Evolutionary conservation across 352 stramenopile species (phyloP).

Genomic region (Phytophthora tubulina): DNA sequence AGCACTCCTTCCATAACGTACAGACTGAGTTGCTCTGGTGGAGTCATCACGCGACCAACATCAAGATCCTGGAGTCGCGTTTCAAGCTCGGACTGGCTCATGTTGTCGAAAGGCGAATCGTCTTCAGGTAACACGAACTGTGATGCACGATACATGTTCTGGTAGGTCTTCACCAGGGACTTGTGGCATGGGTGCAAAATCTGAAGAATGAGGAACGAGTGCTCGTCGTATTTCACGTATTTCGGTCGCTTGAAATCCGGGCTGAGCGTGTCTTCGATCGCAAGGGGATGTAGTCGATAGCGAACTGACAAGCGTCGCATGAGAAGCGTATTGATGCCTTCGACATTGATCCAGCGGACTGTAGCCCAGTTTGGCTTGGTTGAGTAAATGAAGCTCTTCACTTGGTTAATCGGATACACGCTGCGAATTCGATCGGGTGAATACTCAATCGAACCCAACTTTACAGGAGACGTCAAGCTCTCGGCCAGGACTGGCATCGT

Average conservation of each 20-base stretch:
- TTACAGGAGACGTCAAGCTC: constrained; percentile 23
- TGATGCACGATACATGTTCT: constrained; percentile 71
- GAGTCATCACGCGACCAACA: constrained; percentile 66
- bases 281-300: constrained; percentile 81
- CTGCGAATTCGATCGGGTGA: constrained; percentile 74
- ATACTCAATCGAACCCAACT: constrained; percentile 76
- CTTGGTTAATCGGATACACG: constrained; percentile 66
- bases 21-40: constrained; percentile 75
- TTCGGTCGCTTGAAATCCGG: constrained; percentile 76
- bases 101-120: constrained; percentile 60
- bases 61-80: constrained; percentile 58
- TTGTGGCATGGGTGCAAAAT: constrained; percentile 57
- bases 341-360: constrained; percentile 84
- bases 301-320: constrained; percentile 78
- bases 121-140: constrained; percentile 56
- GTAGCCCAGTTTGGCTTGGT: constrained; percentile 72
- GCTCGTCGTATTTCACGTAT: constrained; percentile 87
- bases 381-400: constrained; percentile 87
- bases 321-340: constrained; percentile 63
- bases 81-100: constrained; percentile 66
- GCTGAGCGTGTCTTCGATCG: constrained; percentile 79
- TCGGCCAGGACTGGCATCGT: constrained; percentile 51
- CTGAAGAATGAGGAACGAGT: constrained; percentile 78
- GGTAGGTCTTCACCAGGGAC: constrained; percentile 62
- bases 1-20: constrained; percentile 72